phyloP scores from a whole-genome alignment of 2,329 filamentous ascomycete species.

The Coniella vitis region DNA sequence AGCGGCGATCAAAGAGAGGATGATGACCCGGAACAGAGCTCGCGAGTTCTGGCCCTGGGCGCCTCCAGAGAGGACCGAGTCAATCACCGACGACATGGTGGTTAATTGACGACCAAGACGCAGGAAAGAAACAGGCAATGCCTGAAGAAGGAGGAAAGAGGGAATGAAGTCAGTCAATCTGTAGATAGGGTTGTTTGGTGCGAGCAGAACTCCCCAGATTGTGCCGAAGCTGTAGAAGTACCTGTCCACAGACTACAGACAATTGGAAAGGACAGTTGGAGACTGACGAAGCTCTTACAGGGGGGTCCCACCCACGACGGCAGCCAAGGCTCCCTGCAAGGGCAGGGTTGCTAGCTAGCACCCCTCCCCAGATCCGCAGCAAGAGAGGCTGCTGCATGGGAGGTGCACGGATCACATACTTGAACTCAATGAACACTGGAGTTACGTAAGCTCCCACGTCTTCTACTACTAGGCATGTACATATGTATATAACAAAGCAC shows the following conservation, averaged over 20 bases:
- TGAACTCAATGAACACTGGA: no score
- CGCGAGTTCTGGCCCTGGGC: slow-evolving; percentile 75
- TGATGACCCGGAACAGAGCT: slow-evolving; percentile 79
- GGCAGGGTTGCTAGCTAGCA: background rate
- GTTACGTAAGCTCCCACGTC: no score
- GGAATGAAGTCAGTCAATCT: slow-evolving; percentile 2
- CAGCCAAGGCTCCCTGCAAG: slow-evolving; percentile 13
- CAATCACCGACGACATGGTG: slow-evolving; percentile 38
- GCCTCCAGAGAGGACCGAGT: slow-evolving; percentile 64
- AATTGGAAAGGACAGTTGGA: slow-evolving; percentile 21
- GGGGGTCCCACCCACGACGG: slow-evolving; percentile 8
- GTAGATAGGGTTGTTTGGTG: slow-evolving; percentile 4
- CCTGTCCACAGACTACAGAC: background rate
- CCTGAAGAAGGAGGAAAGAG: slow-evolving; percentile 12
- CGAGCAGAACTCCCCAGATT: slow-evolving; percentile 3
- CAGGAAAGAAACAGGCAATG: slow-evolving; percentile 14
- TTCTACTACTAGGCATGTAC: no score
- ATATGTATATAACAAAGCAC: no score
- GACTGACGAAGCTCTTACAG: slow-evolving; percentile 11
- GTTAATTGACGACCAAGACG: slow-evolving; percentile 19
- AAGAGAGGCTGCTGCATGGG: no score
- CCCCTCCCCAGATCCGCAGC: background rate
- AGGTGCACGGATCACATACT: no score
- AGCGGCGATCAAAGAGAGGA: slow-evolving; percentile 83
- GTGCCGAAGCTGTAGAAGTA: slow-evolving; percentile 4